Evolutionary conservation across 352 stramenopile genomes (phyloP).

Genomic region (Pythium insidiosum): DNA sequence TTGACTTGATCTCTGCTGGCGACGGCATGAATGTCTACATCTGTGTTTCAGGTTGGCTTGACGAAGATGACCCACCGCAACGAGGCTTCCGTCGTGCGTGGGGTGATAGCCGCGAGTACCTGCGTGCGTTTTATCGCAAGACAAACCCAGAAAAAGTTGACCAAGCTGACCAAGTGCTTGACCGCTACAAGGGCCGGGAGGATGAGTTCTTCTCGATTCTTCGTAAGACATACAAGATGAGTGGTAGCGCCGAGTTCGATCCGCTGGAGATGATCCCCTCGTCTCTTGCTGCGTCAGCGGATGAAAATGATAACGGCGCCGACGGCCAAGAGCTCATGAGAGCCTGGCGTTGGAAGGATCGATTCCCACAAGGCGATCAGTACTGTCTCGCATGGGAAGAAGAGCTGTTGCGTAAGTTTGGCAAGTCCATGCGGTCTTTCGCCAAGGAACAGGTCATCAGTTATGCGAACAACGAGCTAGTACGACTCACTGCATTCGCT

Average conservation of each 20-base stretch:
- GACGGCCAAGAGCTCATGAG: slow-evolving; percentile 27
- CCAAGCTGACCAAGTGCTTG: slow-evolving; percentile 72
- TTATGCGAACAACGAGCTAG: slow-evolving; percentile 64
- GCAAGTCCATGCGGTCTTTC: slow-evolving; percentile 77
- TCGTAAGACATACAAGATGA: slow-evolving; percentile 51
- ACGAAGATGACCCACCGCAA: slow-evolving; percentile 53
- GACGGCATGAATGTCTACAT: slow-evolving; percentile 88
- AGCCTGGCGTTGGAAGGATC: slow-evolving; percentile 80
- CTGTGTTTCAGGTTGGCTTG: slow-evolving; percentile 77
- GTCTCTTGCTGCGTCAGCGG: slow-evolving; percentile 11
- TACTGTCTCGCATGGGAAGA: slow-evolving; percentile 81
- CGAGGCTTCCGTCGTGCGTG: slow-evolving; percentile 64
- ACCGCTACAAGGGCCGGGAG: slow-evolving; percentile 76
- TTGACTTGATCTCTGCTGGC: slow-evolving; percentile 70
- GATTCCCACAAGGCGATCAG: slow-evolving; percentile 73
- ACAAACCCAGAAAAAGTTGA: slow-evolving; percentile 67
- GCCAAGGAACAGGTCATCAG: slow-evolving; percentile 51
- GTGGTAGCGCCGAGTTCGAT: slow-evolving; percentile 27
- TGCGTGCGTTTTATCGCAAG: slow-evolving; percentile 65
- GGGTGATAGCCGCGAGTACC: slow-evolving; percentile 73
- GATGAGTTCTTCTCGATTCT: slow-evolving; percentile 77
- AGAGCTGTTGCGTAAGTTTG: slow-evolving; percentile 56
- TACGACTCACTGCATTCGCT: slow-evolving; percentile 70
- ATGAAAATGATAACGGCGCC: slow-evolving; percentile 2
- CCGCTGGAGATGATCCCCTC: slow-evolving; percentile 30